These are phyloP conservation scores for Astrocystis sublimbata DNA, from an alignment of 495 filamentous ascomycete species.

Conservation along the genomic window DNA sequence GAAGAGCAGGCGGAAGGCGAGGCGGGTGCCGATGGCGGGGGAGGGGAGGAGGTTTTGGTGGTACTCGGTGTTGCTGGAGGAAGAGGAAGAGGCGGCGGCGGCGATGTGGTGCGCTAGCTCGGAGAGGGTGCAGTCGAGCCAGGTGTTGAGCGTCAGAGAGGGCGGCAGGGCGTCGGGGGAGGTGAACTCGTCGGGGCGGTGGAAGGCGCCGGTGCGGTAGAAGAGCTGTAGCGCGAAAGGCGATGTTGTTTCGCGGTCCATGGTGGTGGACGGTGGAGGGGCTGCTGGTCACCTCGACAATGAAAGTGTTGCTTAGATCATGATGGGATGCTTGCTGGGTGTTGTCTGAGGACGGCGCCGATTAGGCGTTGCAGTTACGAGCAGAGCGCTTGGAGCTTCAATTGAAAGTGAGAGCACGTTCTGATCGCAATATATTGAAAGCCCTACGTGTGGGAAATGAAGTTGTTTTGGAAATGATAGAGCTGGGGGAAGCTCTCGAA, in stretches of 20 bases:
- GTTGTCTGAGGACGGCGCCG: not conserved
- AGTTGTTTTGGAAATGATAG: no score
- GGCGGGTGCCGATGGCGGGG: constrained; percentile 75
- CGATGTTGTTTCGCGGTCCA: constrained; percentile 60
- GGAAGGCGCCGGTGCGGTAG: constrained; percentile 72
- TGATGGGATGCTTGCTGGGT: not conserved
- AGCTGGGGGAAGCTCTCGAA: no score
- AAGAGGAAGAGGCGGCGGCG: no score
- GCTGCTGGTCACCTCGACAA: not conserved
- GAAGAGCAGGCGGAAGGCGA: constrained; percentile 85
- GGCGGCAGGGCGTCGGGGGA: constrained; percentile 54
- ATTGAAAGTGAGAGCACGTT: not conserved
- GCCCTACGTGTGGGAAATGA: no score
- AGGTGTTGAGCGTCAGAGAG: constrained; percentile 84
- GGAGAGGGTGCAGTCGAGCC: constrained; percentile 76
- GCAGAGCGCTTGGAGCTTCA: not conserved
- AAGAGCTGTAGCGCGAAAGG: constrained; percentile 93
- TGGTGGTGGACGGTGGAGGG: constrained; percentile 43
- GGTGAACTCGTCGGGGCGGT: constrained; percentile 72
- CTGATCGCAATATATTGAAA: no score
- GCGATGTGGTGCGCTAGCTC: constrained; percentile 73
- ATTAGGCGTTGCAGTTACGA: no score
- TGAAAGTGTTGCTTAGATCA: constrained; percentile 6
- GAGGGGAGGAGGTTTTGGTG: constrained; percentile 61
- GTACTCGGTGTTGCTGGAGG: no score